Conservation (phyloP, 257 asterid species). For the Solanum sitiens region DNA sequence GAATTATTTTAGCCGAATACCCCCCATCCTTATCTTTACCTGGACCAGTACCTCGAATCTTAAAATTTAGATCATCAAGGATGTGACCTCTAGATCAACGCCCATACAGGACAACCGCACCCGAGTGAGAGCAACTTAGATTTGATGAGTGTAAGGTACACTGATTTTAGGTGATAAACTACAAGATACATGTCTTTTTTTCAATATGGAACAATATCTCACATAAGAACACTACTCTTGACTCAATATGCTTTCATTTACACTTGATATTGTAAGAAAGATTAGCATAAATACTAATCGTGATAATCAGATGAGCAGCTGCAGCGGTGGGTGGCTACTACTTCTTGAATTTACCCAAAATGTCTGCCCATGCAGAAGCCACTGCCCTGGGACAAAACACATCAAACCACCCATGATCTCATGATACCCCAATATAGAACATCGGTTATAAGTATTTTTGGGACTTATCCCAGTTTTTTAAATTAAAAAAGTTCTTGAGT, state of each 20-base stretch:
- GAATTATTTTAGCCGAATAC: not conserved
- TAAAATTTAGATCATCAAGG: not conserved
- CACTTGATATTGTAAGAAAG: not conserved
- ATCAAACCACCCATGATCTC: not conserved
- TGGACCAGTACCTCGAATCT: not conserved
- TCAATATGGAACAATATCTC: not conserved
- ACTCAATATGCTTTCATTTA: not conserved
- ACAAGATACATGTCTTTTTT: not conserved
- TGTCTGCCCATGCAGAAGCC: not conserved
- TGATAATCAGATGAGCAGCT: not conserved
- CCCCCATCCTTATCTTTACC: not conserved
- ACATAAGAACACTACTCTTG: not conserved
- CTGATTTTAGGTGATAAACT: not conserved
- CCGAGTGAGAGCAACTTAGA: not conserved
- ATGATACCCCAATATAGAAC: not conserved
- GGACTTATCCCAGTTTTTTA: not conserved
- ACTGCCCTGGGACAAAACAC: not conserved
- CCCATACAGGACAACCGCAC: not conserved
- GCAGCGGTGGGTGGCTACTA: not conserved
- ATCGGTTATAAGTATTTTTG: not conserved
- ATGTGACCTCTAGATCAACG: not conserved
- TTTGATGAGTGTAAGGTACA: not conserved
- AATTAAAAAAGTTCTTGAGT: not conserved
- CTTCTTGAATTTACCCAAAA: not conserved
- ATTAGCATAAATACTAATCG: not conserved